Evolutionary conservation across 2,329 filamentous ascomycete species (phyloP).

Genomic region (Penicillium verrucosum): DNA sequence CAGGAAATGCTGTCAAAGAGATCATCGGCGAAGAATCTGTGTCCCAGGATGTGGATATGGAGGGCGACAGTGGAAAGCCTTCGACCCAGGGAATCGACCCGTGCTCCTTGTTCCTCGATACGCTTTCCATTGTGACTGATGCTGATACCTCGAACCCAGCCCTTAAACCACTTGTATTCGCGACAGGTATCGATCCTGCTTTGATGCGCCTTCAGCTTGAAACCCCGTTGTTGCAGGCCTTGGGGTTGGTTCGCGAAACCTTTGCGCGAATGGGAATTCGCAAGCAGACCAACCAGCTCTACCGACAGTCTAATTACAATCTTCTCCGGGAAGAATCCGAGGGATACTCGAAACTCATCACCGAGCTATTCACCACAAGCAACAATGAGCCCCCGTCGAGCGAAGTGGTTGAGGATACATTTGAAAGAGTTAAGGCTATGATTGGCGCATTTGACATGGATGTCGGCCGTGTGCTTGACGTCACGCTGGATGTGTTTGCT

Average conservation of each 20-base stretch:
- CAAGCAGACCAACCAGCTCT: conserved; percentile 87
- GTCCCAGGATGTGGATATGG: conserved; percentile 46
- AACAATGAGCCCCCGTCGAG: conserved; percentile 69
- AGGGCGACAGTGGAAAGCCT: conserved; percentile 43
- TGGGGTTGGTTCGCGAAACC: conserved; percentile 79
- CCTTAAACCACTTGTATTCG: conserved; percentile 66
- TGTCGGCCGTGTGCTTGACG: conserved; percentile 88
- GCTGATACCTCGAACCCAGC: conserved; percentile 57
- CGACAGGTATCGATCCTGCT: conserved; percentile 67
- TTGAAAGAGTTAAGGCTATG: conserved; percentile 86
- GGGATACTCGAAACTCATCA: conserved; percentile 93
- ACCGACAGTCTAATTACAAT: conserved; percentile 96
- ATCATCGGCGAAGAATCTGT: conserved; percentile 61
- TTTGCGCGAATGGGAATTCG: conserved; percentile 81
- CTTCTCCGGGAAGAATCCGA: conserved; percentile 91
- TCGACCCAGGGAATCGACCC: conserved; percentile 52
- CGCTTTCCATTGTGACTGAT: conserved; percentile 74
- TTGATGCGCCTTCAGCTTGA: conserved; percentile 83
- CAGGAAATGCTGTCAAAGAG: conserved; percentile 69
- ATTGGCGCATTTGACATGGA: conserved; percentile 97
- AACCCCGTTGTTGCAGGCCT: conserved; percentile 65
- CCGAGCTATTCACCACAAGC: conserved; percentile 89
- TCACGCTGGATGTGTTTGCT: conserved; percentile 91
- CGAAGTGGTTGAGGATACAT: conserved; percentile 77
- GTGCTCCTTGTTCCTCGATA: conserved; percentile 75